Evolutionary conservation across 108 stramenopile species (phyloP).

Genomic region (Seminavis robusta): DNA sequence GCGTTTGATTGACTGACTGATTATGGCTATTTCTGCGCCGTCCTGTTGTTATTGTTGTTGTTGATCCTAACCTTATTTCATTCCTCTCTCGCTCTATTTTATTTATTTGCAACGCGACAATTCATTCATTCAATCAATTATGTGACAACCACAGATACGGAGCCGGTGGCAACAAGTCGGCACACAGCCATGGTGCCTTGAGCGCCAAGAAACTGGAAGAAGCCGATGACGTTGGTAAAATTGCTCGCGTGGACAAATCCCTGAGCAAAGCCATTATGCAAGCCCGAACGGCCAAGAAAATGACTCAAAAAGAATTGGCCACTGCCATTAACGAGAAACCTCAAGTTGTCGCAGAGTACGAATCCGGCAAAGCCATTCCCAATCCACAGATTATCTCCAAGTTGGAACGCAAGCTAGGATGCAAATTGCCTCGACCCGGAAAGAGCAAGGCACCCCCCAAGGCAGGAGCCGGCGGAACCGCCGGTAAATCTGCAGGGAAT

Average conservation of each 20-base stretch:
- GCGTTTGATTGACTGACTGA: background rate
- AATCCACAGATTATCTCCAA: constrained; percentile 94
- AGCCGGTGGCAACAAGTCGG: constrained; percentile 87
- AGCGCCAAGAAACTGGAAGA: constrained; percentile 92
- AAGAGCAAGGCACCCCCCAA: constrained; percentile 70
- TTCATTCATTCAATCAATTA: background rate
- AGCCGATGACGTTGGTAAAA: constrained; percentile 85
- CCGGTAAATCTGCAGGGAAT: constrained; percentile 17
- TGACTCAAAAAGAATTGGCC: constrained; percentile 96
- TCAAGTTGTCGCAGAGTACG: constrained; percentile 96
- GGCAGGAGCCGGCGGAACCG: constrained; percentile 23
- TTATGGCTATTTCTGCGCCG: constrained; percentile 1
- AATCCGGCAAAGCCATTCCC: constrained; percentile 94
- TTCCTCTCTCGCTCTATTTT: background rate
- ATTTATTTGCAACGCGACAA: background rate
- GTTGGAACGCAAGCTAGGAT: constrained; percentile 87
- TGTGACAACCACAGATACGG: constrained; percentile 45
- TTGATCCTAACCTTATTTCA: background rate
- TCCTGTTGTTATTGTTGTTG: background rate
- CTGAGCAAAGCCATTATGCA: constrained; percentile 93
- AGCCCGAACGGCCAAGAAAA: constrained; percentile 94
- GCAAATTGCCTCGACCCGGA: constrained; percentile 85
- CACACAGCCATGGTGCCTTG: constrained; percentile 68
- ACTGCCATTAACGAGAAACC: constrained; percentile 97
- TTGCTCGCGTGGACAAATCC: constrained; percentile 83